Percentiles rank a stretch among this genome's conserved stretches.
Evolutionary conservation across 495 filamentous ascomycete genomes (phyloP).

Genomic region (Rostrohypoxylon terebratum): DNA sequence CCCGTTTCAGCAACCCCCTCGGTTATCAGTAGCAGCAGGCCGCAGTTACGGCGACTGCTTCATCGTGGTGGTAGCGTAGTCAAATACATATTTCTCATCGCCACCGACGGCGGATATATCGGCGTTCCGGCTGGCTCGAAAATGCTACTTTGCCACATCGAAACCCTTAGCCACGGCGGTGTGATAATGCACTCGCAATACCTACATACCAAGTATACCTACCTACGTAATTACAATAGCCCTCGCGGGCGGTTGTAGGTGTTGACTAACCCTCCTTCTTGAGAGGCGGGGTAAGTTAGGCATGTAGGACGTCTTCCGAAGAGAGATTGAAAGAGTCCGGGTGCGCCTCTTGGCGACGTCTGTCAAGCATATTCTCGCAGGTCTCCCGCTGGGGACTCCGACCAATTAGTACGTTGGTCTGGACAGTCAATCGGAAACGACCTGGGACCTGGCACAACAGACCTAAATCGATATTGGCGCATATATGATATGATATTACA

Average conservation of each 20-base stretch:
- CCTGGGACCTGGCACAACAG: neutral
- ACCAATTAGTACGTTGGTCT: neutral
- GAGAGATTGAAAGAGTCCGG: neutral
- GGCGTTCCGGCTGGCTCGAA: neutral
- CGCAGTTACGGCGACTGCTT: neutral
- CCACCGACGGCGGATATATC: neutral
- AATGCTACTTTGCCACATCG: neutral
- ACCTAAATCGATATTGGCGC: neutral
- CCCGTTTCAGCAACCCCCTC: slow-evolving; percentile 6
- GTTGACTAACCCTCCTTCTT: neutral
- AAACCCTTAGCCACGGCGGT: neutral
- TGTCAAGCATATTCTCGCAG: neutral
- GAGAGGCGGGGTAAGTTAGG: neutral
- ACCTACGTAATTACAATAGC: neutral
- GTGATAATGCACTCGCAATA: neutral
- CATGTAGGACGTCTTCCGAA: slow-evolving; percentile 2
- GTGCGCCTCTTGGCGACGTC: neutral
- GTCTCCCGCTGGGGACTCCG: neutral
- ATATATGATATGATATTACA: slow-evolving; percentile 5
- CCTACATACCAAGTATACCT: too few species aligned
- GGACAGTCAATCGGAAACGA: neutral
- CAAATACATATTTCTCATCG: neutral
- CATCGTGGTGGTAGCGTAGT: neutral
- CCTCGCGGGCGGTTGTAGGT: neutral
- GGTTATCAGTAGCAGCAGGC: neutral